phyloP scores from a whole-genome alignment of 495 filamentous ascomycete species.

The Annulohypoxylon nitens region DNA sequence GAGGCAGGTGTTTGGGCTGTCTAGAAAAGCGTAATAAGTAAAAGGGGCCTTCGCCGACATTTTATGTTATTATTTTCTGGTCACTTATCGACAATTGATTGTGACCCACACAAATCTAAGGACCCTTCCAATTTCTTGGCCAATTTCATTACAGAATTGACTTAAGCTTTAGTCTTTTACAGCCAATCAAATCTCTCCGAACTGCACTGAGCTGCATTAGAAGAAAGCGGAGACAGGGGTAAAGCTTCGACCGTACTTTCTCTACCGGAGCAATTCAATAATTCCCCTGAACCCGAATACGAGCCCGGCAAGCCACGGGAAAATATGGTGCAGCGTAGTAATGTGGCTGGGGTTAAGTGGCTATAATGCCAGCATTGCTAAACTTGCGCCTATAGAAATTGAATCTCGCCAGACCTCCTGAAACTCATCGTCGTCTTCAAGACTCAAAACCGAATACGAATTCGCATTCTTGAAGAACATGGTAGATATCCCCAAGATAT shows the following conservation, averaged over 20 bases:
- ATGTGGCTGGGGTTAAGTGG: constrained; percentile 23
- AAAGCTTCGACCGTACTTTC: constrained; percentile 6
- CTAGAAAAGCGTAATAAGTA: constrained; percentile 12
- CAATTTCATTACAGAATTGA: constrained; percentile 34
- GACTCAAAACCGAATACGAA: constrained; percentile 38
- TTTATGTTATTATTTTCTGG: constrained; percentile 43
- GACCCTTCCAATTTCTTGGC: constrained; percentile 37
- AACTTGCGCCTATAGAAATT: neutral
- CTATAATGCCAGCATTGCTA: neutral
- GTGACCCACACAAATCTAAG: neutral
- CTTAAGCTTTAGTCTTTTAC: constrained; percentile 12
- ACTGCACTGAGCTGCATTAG: constrained; percentile 28
- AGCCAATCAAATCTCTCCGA: constrained; percentile 23
- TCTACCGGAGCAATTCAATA: constrained; percentile 23
- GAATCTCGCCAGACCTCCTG: neutral
- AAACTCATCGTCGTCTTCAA: neutral
- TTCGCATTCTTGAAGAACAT: constrained; percentile 15
- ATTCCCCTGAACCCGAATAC: constrained; percentile 50
- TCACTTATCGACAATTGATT: constrained; percentile 43
- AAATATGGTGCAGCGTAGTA: neutral
- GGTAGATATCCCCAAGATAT: neutral
- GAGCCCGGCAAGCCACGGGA: constrained; percentile 46
- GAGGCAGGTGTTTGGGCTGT: constrained; percentile 15
- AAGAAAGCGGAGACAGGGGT: constrained; percentile 35
- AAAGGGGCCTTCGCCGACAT: constrained; percentile 29